phyloP scores from a whole-genome alignment of 805 yeast species.

The Spathaspora sp. region DNA sequence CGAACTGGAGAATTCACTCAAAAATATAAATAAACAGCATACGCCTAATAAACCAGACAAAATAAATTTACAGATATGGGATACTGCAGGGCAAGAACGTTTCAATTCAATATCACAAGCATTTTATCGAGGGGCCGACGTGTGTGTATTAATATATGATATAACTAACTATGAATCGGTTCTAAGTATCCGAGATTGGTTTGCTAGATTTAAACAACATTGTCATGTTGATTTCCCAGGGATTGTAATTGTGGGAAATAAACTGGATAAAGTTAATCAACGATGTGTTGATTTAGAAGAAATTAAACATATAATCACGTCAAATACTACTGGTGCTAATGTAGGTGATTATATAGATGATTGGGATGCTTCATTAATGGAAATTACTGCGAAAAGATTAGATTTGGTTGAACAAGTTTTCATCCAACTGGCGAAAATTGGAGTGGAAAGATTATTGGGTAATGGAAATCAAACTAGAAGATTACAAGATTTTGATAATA shows the following conservation, averaged over 20 bases:
- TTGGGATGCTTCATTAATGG: constrained; percentile 32
- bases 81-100: constrained; percentile 46
- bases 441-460: constrained; percentile 16
- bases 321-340: constrained; percentile 13
- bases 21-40: not conserved
- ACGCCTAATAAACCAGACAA: not conserved
- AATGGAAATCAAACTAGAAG: constrained; percentile 8
- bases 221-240: constrained; percentile 47
- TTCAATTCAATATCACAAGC: constrained; percentile 49
- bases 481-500: constrained; percentile 28
- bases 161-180: constrained; percentile 50
- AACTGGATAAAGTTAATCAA: constrained; percentile 35
- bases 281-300: constrained; percentile 35
- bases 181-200: constrained; percentile 45
- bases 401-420: constrained; percentile 32
- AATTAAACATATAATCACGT: constrained; percentile 29
- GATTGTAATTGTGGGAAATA: constrained; percentile 52
- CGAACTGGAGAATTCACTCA: not conserved
- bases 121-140: constrained; percentile 58
- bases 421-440: constrained; percentile 33
- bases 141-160: constrained; percentile 52
- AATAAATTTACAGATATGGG: constrained; percentile 54
- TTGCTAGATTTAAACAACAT: constrained; percentile 43
- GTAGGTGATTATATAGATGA: constrained; percentile 25
- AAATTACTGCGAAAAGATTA: constrained; percentile 28